Evolutionary conservation across 2,329 filamentous ascomycete genomes (phyloP).

Genomic region (Penicillium sp.): DNA sequence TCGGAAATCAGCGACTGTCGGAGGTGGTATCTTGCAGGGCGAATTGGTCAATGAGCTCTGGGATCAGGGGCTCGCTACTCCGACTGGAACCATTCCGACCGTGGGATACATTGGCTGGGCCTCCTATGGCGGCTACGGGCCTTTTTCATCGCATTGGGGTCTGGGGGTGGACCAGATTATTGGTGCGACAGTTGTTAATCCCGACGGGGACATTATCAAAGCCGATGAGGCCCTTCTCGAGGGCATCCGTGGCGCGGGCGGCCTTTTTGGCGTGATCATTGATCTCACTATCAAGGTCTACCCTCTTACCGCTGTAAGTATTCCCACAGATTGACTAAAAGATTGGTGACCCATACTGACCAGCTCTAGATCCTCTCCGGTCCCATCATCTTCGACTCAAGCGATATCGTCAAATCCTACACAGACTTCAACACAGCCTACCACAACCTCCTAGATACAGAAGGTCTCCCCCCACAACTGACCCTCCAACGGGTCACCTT

Average conservation of each 20-base stretch:
- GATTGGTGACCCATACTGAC: background rate
- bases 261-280: constrained; percentile 19
- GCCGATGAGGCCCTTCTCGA: constrained; percentile 14
- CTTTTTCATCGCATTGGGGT: constrained; percentile 28
- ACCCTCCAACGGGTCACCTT: constrained; percentile 15
- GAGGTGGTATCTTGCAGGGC: constrained; percentile 13
- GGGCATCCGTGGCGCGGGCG: constrained; percentile 20
- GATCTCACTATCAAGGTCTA: constrained; percentile 20
- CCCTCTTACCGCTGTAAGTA: constrained; percentile 7
- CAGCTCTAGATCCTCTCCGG: constrained; percentile 17
- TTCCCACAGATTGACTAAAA: no score
- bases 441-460: constrained; percentile 5
- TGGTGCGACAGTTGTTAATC: constrained; percentile 16
- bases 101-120: constrained; percentile 42
- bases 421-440: constrained; percentile 14
- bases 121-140: constrained; percentile 38
- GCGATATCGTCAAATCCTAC: constrained; percentile 7
- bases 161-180: constrained; percentile 42
- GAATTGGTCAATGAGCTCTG: constrained; percentile 8
- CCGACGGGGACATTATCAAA: constrained; percentile 9
- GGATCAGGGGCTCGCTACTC: constrained; percentile 8
- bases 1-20: constrained; percentile 7
- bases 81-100: constrained; percentile 9
- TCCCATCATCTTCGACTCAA: constrained; percentile 15
- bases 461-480: constrained; percentile 6